Conservation (phyloP, 352 stramenopile species). For the Phytopythium boreale region DNA sequence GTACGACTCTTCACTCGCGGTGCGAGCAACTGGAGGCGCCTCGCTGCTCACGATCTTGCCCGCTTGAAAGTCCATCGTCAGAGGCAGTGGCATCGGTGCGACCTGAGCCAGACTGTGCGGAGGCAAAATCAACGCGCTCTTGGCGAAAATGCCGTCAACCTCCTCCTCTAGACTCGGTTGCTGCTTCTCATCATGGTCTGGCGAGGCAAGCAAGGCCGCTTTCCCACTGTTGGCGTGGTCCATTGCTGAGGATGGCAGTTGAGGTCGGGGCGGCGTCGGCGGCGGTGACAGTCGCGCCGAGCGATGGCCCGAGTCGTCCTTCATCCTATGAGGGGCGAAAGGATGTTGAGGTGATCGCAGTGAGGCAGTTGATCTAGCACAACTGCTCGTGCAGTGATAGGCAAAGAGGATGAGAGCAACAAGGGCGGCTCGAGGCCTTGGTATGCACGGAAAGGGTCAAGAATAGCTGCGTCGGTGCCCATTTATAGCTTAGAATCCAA, state of each 20-base stretch:
- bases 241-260: not conserved
- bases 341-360: not conserved
- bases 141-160: not conserved
- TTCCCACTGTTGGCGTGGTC: not conserved
- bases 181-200: not conserved
- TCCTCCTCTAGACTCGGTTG: constrained; percentile 7
- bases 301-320: not conserved
- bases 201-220: not conserved
- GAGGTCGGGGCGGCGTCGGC: not conserved
- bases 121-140: not conserved
- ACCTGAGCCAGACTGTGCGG: constrained; percentile 19
- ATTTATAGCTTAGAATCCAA: not conserved
- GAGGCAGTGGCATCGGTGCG: constrained; percentile 24
- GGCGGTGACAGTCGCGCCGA: not conserved
- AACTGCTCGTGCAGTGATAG: not conserved
- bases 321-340: not conserved
- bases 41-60: constrained; percentile 29
- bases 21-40: constrained; percentile 6
- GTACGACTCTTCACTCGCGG: constrained; percentile 52
- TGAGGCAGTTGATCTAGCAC: not conserved
- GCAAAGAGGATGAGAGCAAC: no score
- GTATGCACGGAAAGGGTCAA: not conserved
- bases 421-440: not conserved
- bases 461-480: not conserved
- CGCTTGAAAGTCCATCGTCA: constrained; percentile 44